Base-by-base conservation (phyloP, 2,329 filamentous ascomycete genomes). In the Immersiporthe knoxdaviesiana region DNA sequence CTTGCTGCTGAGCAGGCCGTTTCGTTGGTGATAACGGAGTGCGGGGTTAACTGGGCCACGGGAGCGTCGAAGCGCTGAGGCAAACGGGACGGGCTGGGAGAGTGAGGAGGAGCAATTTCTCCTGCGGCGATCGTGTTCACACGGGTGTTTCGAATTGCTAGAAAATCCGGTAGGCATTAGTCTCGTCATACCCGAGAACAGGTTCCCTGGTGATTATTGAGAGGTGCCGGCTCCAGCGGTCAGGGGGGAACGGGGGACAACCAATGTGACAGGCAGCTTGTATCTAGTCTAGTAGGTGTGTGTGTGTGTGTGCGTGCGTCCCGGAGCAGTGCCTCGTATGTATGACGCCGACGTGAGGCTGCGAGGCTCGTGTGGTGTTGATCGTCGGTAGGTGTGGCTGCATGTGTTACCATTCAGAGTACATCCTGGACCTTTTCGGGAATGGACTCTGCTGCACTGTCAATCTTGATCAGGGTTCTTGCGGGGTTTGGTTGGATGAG, bases 381-480 rank as follows among this genome's bases (percentile, higher is more conserved):
- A 50, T 30, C 35, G 41, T 47, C 27, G 39, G n/a, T 3, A 47
- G 41, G 41, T 62, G 59, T 59, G 32, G 32, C 59, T 44, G 35
- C 35, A 11, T 44, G 59, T 37, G 35, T 24, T 12, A 18, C 52
- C 14, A 56, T 56, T 37, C 35, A 62, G 35, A 62, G 12, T 21
- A 27, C 14, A 24, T 24, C 37, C 37, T 30, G 24, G 59, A 14
- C 44, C 59, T 21, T 12, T 24, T 44, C 59, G 37, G 37, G 37
- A 44, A 62, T 62, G 18, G 59, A 44, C 59, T 39, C 21, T 62
- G 59, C 59, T 62, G 37, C 59, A 62, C 37, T 5, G 37, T 30
- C 35, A 44, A 44, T 44, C 24, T 11, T 37, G 56, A 61, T 24
- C 59, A 61, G 61, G 24, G 41, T 21, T 27, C 3, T 1, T 6